phyloP scores from a whole-genome alignment of 257 asterid genomes.

The Echium plantagineum region DNA sequence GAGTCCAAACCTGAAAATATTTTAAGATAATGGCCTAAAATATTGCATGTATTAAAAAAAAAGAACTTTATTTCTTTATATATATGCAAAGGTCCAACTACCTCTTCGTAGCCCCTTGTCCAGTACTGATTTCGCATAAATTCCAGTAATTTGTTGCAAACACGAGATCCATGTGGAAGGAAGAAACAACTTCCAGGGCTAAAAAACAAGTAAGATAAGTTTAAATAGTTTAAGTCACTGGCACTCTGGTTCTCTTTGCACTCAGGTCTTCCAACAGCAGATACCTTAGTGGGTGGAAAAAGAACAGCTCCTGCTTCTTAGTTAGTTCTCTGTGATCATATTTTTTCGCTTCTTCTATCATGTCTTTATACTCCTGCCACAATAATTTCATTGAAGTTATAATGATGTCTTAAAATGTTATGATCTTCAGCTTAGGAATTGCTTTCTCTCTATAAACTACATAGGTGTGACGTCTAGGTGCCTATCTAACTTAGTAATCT shows the following conservation, averaged over 20 bases:
- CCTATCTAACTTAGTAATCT: not conserved
- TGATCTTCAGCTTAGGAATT: not conserved
- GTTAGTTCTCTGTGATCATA: conserved; percentile 94
- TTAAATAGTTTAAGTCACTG: conserved; percentile 7
- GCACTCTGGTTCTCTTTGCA: conserved; percentile 1
- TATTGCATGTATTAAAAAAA: not conserved
- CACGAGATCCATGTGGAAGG: conserved; percentile 89
- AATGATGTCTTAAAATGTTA: not conserved
- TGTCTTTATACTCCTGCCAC: conserved; percentile 69
- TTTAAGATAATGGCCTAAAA: no score
- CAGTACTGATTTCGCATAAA: conserved; percentile 72
- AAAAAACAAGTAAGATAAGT: conserved; percentile 16
- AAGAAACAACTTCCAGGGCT: conserved; percentile 99
- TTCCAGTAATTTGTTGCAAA: conserved; percentile 80
- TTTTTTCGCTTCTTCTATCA: conserved; percentile 95
- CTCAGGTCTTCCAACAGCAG: not conserved
- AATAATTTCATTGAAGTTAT: conserved; percentile 12
- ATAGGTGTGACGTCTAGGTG: not conserved
- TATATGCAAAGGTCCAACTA: conserved; percentile 17
- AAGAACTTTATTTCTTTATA: conserved; percentile 1
- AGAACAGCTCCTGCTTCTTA: conserved; percentile 97
- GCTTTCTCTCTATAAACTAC: not conserved
- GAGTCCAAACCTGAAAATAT: conserved; percentile 56
- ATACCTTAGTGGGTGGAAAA: conserved; percentile 90
- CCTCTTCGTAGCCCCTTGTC: conserved; percentile 97